Base-by-base conservation (phyloP, 495 filamentous ascomycete genomes). In the Aspergillus bridgeri region DNA sequence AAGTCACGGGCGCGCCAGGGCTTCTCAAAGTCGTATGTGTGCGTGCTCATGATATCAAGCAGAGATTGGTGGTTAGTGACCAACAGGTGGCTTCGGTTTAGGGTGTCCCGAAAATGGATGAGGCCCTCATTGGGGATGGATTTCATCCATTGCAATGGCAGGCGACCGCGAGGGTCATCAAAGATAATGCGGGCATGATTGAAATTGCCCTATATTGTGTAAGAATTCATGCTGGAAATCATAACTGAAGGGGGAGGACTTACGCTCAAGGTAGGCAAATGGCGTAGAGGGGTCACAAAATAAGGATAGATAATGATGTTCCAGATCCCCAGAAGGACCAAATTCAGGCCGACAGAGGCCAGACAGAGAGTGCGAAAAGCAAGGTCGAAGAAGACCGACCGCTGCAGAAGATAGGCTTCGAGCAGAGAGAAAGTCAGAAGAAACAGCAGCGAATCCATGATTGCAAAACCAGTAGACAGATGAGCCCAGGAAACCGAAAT, bases 51-150 rank as follows among this genome's bases (percentile, higher is more conserved):
- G 8, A 86, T 73, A 56, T 84, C 82, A 6, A 74, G 62, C 17
- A 86, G 66, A 1, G 78, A 79, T 53, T 74, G 68, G 47, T 75
- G 72, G 45, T 70, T 78, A 0, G 76, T 79, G 0, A 68, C 62
- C 9, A 80, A n/a, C 8, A 80, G 61, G 25, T 67, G 64, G 43
- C 63, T 69, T 9, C 60, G 60, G 48, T 65, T 67, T 47, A 77
- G 54, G 5, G 52, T 46, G 33, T 80, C 81, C 13, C 82, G 75
- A 67, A 96, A 93, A 25, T 86, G 81, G 48, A 98, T 89, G n/a
- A 96, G 67, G 8, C 92, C 92, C 47, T 93, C 82, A 60, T 97
- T 92, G n/a, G 90, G 89, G 27, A 96, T 76, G 1, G 75, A 82
- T 46, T 87, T 80, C 52, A 86, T 76, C 91, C 90, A 96, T 42